Evolutionary conservation across 2,329 filamentous ascomycete genomes (phyloP).

Genomic region (Volutella citrinella): DNA sequence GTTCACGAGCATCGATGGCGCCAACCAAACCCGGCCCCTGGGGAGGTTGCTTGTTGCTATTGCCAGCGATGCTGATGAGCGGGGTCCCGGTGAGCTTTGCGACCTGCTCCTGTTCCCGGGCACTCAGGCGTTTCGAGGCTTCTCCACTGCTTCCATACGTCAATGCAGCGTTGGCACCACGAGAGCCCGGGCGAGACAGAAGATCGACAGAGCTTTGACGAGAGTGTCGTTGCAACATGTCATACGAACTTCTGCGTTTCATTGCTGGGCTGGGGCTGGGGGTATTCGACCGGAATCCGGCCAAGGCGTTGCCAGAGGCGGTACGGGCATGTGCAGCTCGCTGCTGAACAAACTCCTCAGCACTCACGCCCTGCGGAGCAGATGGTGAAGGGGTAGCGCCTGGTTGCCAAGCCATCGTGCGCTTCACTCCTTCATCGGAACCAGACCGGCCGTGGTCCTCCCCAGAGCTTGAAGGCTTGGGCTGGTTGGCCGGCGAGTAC

Average conservation of each 20-base stretch:
- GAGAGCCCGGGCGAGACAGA: constrained; percentile 54
- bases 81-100: constrained; percentile 77
- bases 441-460: constrained; percentile 43
- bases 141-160: constrained; percentile 42
- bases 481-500: constrained; percentile 30
- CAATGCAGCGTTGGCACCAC: constrained; percentile 52
- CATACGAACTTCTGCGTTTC: constrained; percentile 38
- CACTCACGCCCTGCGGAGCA: constrained; percentile 55
- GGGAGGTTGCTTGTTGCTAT: constrained; percentile 46
- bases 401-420: constrained; percentile 78
- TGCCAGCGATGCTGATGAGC: constrained; percentile 63
- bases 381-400: constrained; percentile 52
- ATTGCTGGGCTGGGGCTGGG: constrained; percentile 30
- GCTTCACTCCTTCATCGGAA: constrained; percentile 53
- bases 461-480: constrained; percentile 19
- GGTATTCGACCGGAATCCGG: constrained; percentile 19
- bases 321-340: constrained; percentile 64
- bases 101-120: constrained; percentile 85
- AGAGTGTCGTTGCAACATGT: constrained; percentile 40
- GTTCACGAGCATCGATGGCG: constrained; percentile 76
- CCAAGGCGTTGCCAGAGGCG: constrained; percentile 48
- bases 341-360: constrained; percentile 83
- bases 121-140: constrained; percentile 62
- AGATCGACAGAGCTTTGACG: constrained; percentile 43
- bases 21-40: constrained; percentile 66